Conservation (phyloP, 2,329 filamentous ascomycete genomes). For the Nannizziopsis barbatae region DNA sequence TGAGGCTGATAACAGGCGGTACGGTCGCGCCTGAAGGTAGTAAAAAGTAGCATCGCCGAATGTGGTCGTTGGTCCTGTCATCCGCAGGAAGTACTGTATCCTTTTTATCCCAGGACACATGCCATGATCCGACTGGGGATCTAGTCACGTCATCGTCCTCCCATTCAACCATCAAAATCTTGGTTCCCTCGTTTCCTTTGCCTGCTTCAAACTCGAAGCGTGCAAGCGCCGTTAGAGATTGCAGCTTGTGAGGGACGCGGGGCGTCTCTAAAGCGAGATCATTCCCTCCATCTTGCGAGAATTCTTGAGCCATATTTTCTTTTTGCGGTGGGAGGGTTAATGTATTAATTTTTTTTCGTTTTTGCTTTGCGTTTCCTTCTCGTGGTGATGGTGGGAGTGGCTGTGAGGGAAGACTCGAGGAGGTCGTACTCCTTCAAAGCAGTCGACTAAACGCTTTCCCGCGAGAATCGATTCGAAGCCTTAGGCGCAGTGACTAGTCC, state of each 20-base stretch:
- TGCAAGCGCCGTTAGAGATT: slow-evolving; percentile 52
- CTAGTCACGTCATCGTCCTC: slow-evolving; percentile 48
- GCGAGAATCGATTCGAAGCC: no score
- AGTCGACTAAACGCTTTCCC: no score
- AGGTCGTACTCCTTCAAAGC: no score
- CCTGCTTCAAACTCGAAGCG: slow-evolving; percentile 79
- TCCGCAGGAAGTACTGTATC: slow-evolving; percentile 56
- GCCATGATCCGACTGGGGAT: slow-evolving; percentile 50
- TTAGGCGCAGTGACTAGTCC: no score
- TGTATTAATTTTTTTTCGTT: not conserved
- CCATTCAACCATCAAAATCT: slow-evolving; percentile 91
- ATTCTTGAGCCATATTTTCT: slow-evolving; percentile 14
- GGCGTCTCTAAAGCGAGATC: slow-evolving; percentile 24
- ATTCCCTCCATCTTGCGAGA: slow-evolving; percentile 10
- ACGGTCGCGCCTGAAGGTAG: slow-evolving; percentile 61
- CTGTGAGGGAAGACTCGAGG: no score
- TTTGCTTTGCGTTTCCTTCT: not conserved
- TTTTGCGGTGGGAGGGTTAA: not conserved
- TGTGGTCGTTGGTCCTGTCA: slow-evolving; percentile 44
- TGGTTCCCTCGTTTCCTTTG: slow-evolving; percentile 70
- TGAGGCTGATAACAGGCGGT: slow-evolving; percentile 60
- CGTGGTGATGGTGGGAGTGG: not conserved
- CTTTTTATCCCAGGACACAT: slow-evolving; percentile 76
- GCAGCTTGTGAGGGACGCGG: slow-evolving; percentile 19
- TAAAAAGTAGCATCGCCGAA: slow-evolving; percentile 66